Conservation (phyloP, 331 rosid genomes). For the Rhamnella rubrinervis region DNA sequence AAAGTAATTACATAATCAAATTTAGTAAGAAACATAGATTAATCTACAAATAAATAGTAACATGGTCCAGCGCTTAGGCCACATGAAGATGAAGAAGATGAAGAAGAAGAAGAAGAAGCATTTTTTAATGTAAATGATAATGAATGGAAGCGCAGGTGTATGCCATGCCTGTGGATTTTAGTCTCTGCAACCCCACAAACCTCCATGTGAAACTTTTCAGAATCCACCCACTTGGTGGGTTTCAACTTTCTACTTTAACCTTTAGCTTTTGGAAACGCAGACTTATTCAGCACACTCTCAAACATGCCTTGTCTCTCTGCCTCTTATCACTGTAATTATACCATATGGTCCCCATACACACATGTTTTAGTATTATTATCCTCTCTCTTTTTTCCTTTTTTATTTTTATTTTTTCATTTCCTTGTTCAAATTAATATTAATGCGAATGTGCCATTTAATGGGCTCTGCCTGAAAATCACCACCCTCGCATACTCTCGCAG, state of each 20-base stretch:
- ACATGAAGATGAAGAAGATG: too few relatives aligned
- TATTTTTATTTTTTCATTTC: neutral
- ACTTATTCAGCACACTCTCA: conserved; percentile 27
- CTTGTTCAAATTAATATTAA: too few relatives aligned
- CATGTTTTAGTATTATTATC: conserved; percentile 13
- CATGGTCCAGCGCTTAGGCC: too few relatives aligned
- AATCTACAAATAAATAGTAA: too few relatives aligned
- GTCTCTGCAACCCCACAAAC: neutral
- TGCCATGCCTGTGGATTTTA: neutral
- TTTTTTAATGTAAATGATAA: neutral
- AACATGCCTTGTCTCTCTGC: conserved; percentile 36
- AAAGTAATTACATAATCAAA: too few relatives aligned
- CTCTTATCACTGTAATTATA: conserved; percentile 16
- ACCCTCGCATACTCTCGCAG: conserved; percentile 3
- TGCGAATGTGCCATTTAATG: neutral
- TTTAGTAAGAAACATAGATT: too few relatives aligned
- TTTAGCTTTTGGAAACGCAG: conserved; percentile 26
- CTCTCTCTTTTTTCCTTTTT: neutral
- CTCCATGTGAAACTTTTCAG: conserved; percentile 71
- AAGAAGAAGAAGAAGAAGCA: too few relatives aligned
- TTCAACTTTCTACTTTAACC: conserved; percentile 17
- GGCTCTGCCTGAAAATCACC: neutral
- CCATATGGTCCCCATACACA: conserved; percentile 26
- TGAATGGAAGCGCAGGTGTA: neutral
- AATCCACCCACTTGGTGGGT: conserved; percentile 44